phyloP scores from a whole-genome alignment of 2,329 filamentous ascomycete species.

The Xylariaceae sp. region DNA sequence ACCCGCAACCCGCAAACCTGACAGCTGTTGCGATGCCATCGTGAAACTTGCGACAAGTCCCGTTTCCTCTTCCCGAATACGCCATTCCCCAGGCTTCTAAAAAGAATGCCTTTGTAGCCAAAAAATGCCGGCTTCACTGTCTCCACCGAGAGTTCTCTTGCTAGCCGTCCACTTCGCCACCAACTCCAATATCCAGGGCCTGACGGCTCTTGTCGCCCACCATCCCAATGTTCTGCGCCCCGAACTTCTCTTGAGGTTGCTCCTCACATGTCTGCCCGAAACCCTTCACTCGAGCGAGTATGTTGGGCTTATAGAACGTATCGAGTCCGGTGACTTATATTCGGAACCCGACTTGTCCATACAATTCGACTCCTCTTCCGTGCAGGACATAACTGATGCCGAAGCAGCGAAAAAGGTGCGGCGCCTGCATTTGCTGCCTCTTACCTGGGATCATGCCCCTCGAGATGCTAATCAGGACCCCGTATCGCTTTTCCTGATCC shows the following conservation, averaged over 20 bases:
- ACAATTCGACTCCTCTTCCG: slow-evolving; percentile 51
- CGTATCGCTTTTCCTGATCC: slow-evolving; percentile 61
- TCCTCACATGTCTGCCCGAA: slow-evolving; percentile 76
- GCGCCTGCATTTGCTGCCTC: slow-evolving; percentile 59
- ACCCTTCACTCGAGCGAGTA: slow-evolving; percentile 61
- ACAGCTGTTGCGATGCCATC: slow-evolving; percentile 3
- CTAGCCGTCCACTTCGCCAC: slow-evolving; percentile 68
- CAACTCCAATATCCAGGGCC: slow-evolving; percentile 58
- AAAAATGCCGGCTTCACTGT: slow-evolving; percentile 45
- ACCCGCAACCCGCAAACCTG: no score
- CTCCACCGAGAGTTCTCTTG: slow-evolving; percentile 65
- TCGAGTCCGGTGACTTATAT: slow-evolving; percentile 47
- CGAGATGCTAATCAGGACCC: slow-evolving; percentile 49
- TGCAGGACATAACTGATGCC: slow-evolving; percentile 57
- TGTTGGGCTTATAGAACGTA: slow-evolving; percentile 54
- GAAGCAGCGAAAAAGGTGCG: slow-evolving; percentile 60
- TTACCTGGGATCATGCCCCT: slow-evolving; percentile 48
- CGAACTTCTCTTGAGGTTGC: slow-evolving; percentile 64
- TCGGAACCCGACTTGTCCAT: slow-evolving; percentile 34
- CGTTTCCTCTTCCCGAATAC: neutral
- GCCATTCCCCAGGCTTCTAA: neutral
- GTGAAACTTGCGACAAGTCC: neutral
- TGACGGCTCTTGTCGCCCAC: slow-evolving; percentile 56
- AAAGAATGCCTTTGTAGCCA: slow-evolving; percentile 15
- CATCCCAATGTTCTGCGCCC: slow-evolving; percentile 56